Evolutionary conservation across 495 filamentous ascomycete genomes (phyloP), one percentile per base, ranked within the genome.

Genomic region (Tuber melanosporum): DNA sequence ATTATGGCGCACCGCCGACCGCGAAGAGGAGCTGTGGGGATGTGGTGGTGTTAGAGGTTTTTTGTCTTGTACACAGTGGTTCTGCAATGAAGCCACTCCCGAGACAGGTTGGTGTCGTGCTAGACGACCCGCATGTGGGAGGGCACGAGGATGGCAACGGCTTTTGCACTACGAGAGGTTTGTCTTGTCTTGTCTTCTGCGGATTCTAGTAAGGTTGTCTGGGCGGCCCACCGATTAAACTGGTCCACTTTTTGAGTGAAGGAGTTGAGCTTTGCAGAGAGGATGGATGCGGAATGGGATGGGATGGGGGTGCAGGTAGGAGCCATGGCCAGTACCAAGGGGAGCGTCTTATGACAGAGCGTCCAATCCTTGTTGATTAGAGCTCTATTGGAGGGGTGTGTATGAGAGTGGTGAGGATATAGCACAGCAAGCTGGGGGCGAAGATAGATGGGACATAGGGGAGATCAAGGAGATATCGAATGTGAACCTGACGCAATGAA

Each of bases 81-180:
- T 73, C 26, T 43, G 69, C 77, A 73, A 70, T 76, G 77, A 80
- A 80, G 78, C 74, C 78, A 80, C 78, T 80, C 78, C 78, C 78
- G 78, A 80, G 78, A 80, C 74, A 74, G 77, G 62, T 32, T 80
- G 77, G 78, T 80, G 77, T 80, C 78, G 78, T 79, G 73, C 78
- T 80, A 32, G 57, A 32, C 14, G 52, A 71, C 74, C 44, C 76
- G 74, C 78, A 80, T 76, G 77, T 76, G 76, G 78, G 69, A 46
- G 46, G 77, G 72, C 77, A 79, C 52, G 74, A 74, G 72, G 76
- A 75, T 71, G 76, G 57, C 76, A 80, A 80, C 78, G 78, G 78
- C 73, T 76, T 80, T 73, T 73, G 71, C 77, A 70, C 77, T 78
- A 77, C 36, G 75, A 39, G 12, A 36, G 57, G 14, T 66, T 36